Evolutionary conservation across 768 basidiomycete genomes (phyloP).

Genomic region (Boletus edulis): DNA sequence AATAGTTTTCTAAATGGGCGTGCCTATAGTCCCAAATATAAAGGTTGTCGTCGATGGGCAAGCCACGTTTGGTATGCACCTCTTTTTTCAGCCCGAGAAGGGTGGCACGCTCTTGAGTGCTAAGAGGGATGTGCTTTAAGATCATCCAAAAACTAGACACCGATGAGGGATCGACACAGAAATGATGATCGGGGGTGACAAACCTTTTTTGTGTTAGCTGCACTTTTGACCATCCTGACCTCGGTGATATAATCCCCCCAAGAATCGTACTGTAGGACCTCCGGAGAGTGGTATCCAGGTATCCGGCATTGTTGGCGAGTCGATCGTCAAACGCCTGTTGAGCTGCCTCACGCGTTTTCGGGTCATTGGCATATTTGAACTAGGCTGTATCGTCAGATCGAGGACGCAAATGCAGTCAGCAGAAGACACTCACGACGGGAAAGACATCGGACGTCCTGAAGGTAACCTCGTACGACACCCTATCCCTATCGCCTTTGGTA

Average conservation of each 20-base stretch:
- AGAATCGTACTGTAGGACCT: too few species aligned
- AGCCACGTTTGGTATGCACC: conserved; percentile 58
- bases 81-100: conserved; percentile 74
- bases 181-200: conserved; percentile 2
- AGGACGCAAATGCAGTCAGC: not conserved
- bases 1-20: not conserved
- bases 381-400: conserved; percentile 25
- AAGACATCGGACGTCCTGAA: conserved; percentile 83
- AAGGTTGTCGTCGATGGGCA: conserved; percentile 68
- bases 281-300: too few species aligned
- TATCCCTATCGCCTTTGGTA: conserved; percentile 45
- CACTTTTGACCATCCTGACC: conserved; percentile 15
- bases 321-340: too few species aligned
- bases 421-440: conserved; percentile 53
- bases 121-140: conserved; percentile 73
- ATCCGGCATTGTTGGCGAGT: too few species aligned
- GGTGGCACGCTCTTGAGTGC: conserved; percentile 58
- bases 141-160: conserved; percentile 68
- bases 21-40: conserved; percentile 82
- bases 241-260: too few species aligned
- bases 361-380: conserved; percentile 1
- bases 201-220: conserved; percentile 57
- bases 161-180: not conserved
- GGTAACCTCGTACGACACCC: conserved; percentile 68
- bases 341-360: too few species aligned